A percentile compares a stretch with the other conserved stretches of the same genome.
These are phyloP conservation scores for Circinella umbellata DNA, from an alignment of 371 early-diverging fungal species.

Conservation along the genomic window DNA sequence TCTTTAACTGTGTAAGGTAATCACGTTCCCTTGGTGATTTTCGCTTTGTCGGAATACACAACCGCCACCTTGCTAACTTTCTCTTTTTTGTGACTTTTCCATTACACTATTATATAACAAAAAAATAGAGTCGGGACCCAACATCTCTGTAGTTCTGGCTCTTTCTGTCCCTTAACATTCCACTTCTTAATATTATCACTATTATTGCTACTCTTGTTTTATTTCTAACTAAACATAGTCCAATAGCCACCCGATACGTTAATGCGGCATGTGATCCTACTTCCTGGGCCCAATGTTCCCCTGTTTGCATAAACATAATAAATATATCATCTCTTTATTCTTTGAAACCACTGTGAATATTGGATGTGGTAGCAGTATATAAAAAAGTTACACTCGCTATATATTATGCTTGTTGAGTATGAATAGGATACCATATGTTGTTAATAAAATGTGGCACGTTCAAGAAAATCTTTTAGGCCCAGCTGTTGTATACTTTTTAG, in stretches of 20 bases:
- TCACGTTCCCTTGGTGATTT: neutral
- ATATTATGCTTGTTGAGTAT: too few relatives aligned
- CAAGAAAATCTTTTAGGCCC: too few relatives aligned
- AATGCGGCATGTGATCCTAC: slow-evolving; percentile 7
- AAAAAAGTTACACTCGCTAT: neutral
- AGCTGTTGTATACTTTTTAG: too few relatives aligned
- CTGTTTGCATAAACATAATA: neutral
- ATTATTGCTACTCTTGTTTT: too few relatives aligned
- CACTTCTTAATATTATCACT: neutral
- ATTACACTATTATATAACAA: too few relatives aligned
- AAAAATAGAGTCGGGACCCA: neutral
- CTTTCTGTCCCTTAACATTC: neutral
- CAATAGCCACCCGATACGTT: neutral
- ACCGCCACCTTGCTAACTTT: neutral
- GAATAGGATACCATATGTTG: too few relatives aligned
- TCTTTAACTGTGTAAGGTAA: slow-evolving; percentile 7
- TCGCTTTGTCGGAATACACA: slow-evolving; percentile 1
- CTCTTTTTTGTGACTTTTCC: neutral
- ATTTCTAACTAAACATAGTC: neutral
- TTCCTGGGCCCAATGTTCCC: neutral
- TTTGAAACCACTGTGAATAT: neutral
- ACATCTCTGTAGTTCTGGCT: neutral
- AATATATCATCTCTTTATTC: neutral
- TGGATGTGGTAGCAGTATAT: neutral
- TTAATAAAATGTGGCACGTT: too few relatives aligned